A percentile compares a stretch with the other conserved stretches of the same genome.
phyloP scores from a whole-genome alignment of 768 basidiomycete genomes.

The Leccinum arenicola region DNA sequence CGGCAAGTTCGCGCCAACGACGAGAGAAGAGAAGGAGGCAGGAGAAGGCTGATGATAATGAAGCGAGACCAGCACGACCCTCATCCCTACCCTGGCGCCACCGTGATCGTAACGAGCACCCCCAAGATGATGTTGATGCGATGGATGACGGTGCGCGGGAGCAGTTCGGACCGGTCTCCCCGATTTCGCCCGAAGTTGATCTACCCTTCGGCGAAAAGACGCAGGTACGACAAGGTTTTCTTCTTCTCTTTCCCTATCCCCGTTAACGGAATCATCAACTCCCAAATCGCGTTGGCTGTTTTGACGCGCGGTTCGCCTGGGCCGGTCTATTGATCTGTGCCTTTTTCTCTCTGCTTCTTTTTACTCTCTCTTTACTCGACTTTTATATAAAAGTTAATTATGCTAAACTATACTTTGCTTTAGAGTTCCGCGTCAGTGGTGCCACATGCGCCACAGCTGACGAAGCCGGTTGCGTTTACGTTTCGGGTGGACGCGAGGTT shows the following conservation, averaged over 20 bases:
- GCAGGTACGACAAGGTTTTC: conserved; percentile 25
- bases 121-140: not conserved
- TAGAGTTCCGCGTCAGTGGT: conserved; percentile 26
- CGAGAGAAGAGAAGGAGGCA: not conserved
- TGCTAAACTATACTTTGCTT: not conserved
- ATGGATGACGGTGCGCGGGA: not conserved
- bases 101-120: not conserved
- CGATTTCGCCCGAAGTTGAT: conserved; percentile 10
- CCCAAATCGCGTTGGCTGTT: not conserved
- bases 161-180: conserved; percentile 16
- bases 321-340: conserved; percentile 15
- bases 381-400: not conserved
- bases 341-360: conserved; percentile 3
- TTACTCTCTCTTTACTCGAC: not conserved
- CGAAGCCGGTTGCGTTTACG: conserved; percentile 50
- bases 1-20: conserved; percentile 5
- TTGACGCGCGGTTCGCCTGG: conserved; percentile 6
- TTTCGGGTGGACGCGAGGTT: conserved; percentile 50
- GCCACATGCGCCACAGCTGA: conserved; percentile 33
- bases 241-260: not conserved
- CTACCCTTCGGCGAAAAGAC: conserved; percentile 29
- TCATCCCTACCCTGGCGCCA: not conserved
- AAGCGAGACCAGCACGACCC: not conserved
- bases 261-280: conserved; percentile 17
- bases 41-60: not conserved